phyloP scores from a whole-genome alignment of 176 grass and related monocot genomes.

The Oryza australiensis region DNA sequence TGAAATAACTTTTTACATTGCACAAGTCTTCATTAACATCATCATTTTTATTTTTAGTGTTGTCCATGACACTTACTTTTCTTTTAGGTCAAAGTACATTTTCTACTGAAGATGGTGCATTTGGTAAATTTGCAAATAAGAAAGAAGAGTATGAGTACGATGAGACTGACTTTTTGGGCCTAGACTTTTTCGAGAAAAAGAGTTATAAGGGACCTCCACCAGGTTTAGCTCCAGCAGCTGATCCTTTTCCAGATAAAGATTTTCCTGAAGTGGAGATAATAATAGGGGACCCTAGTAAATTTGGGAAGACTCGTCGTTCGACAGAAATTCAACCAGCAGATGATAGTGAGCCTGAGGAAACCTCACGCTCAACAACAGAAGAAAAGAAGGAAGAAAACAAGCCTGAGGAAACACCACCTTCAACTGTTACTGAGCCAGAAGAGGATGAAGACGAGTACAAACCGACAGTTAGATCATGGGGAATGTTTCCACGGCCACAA shows the following conservation, averaged over 20 bases:
- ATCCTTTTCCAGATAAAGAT: slow-evolving; percentile 36
- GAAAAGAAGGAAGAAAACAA: slow-evolving; percentile 29
- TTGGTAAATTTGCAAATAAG: slow-evolving; percentile 29
- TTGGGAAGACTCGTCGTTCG: slow-evolving; percentile 23
- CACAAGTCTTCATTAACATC: background rate
- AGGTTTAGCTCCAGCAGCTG: slow-evolving; percentile 35
- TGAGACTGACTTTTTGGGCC: slow-evolving; percentile 52
- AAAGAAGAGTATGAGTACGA: slow-evolving; percentile 40
- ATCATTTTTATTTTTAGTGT: background rate
- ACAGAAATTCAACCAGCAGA: slow-evolving; percentile 38
- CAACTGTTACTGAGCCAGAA: slow-evolving; percentile 28
- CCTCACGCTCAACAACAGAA: slow-evolving; percentile 25
- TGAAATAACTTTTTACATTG: background rate
- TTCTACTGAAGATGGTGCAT: slow-evolving; percentile 29
- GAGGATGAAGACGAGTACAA: slow-evolving; percentile 34
- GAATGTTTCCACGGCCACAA: slow-evolving; percentile 56
- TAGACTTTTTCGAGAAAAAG: slow-evolving; percentile 59
- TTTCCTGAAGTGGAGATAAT: slow-evolving; percentile 61
- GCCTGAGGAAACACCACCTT: slow-evolving; percentile 23
- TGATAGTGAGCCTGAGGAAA: slow-evolving; percentile 1
- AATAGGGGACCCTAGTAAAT: slow-evolving; percentile 50
- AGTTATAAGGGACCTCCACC: slow-evolving; percentile 45
- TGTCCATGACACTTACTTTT: background rate
- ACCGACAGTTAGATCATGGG: slow-evolving; percentile 51
- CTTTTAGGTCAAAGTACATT: slow-evolving; percentile 39